Conservation (phyloP, 2,329 filamentous ascomycete genomes). For the Apiospora saccharicola region DNA sequence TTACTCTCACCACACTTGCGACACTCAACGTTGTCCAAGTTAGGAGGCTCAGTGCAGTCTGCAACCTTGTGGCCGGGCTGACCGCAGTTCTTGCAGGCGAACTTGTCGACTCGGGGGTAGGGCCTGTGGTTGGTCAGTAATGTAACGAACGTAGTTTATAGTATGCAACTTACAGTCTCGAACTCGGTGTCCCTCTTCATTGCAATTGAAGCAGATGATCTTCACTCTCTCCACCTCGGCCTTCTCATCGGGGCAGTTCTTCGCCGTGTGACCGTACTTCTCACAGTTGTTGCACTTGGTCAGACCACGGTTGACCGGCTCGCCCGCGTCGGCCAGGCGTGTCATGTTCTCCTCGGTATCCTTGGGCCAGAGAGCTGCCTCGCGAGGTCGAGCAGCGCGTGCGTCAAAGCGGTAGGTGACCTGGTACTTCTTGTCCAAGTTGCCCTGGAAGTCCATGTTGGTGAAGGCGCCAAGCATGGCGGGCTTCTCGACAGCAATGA, state of each 20-base stretch:
- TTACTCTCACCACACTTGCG: slow-evolving; percentile 69
- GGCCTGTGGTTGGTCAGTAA: slow-evolving; percentile 50
- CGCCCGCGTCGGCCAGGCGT: slow-evolving; percentile 72
- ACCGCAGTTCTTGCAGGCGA: slow-evolving; percentile 74
- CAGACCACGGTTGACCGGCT: slow-evolving; percentile 65
- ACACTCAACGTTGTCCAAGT: slow-evolving; percentile 69
- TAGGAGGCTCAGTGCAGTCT: slow-evolving; percentile 67
- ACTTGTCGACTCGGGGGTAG: slow-evolving; percentile 67
- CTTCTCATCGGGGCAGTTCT: slow-evolving; percentile 66
- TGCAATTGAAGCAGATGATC: slow-evolving; percentile 72
- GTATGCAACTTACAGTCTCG: slow-evolving; percentile 67
- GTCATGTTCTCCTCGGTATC: slow-evolving; percentile 65
- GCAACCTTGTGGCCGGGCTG: slow-evolving; percentile 58
- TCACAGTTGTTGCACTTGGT: slow-evolving; percentile 70
- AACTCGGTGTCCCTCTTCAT: slow-evolving; percentile 68
- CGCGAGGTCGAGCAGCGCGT: slow-evolving; percentile 64
- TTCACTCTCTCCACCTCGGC: slow-evolving; percentile 53
- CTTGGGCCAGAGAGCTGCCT: slow-evolving; percentile 67
- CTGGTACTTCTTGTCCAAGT: slow-evolving; percentile 69
- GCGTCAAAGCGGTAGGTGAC: slow-evolving; percentile 68
- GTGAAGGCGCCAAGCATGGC: slow-evolving; percentile 63
- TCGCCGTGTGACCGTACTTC: slow-evolving; percentile 68
- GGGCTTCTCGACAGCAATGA: slow-evolving; percentile 69
- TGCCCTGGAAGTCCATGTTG: slow-evolving; percentile 77
- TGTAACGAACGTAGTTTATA: slow-evolving; percentile 29